Conservation (phyloP, 306 rosid species). For the Senna tora region DNA sequence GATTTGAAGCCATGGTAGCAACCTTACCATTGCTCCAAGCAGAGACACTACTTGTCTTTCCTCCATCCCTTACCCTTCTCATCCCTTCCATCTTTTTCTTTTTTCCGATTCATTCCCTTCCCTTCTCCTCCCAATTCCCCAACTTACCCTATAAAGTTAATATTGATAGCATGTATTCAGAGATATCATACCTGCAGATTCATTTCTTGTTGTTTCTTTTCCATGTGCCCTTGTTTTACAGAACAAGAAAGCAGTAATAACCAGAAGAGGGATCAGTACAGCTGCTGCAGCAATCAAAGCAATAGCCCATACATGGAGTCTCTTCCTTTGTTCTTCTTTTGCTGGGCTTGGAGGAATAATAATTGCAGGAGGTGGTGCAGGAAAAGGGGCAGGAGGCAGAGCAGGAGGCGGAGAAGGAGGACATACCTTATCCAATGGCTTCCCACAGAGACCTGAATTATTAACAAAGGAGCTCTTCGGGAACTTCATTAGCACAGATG, state of each 20-base stretch:
- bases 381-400: constrained; percentile 40
- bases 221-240: constrained; percentile 31
- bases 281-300: constrained; percentile 48
- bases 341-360: constrained; percentile 36
- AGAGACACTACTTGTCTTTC: too few relatives aligned
- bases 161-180: constrained; percentile 13
- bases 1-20: too few relatives aligned
- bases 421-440: constrained; percentile 54
- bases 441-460: constrained; percentile 67
- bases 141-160: neutral
- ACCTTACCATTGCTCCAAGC: too few relatives aligned
- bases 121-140: neutral
- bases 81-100: neutral
- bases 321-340: constrained; percentile 31
- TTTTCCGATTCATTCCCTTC: neutral
- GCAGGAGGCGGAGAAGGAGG: constrained; percentile 37
- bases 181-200: constrained; percentile 45
- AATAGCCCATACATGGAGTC: constrained; percentile 38
- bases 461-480: constrained; percentile 50
- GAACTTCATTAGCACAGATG: constrained; percentile 53
- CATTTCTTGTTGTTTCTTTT: constrained; percentile 42
- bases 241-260: constrained; percentile 45
- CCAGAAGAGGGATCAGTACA: constrained; percentile 36
- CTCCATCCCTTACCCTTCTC: too few relatives aligned
- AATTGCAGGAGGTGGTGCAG: too few relatives aligned